These are phyloP conservation scores for Cordyceps cicadae DNA, from an alignment of 2,329 filamentous ascomycete species.

Conservation along the genomic window DNA sequence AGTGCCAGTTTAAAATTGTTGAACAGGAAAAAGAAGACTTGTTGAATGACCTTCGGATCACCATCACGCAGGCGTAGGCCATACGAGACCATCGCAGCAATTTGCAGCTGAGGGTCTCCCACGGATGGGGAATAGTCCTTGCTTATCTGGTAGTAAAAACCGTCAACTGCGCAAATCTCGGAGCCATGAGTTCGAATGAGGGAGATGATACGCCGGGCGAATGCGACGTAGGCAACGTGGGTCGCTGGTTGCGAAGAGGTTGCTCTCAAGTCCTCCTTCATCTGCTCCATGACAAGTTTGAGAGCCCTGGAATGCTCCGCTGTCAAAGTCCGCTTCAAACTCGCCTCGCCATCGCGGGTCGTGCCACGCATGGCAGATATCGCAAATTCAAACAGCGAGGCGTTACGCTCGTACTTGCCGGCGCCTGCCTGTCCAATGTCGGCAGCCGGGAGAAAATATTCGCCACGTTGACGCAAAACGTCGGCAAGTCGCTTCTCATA, in stretches of 20 bases:
- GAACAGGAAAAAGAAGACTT: slow-evolving; percentile 49
- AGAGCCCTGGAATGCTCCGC: slow-evolving; percentile 36
- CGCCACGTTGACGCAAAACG: slow-evolving; percentile 32
- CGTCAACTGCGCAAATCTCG: slow-evolving; percentile 45
- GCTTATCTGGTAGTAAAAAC: slow-evolving; percentile 49
- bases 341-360: slow-evolving; percentile 31
- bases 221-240: slow-evolving; percentile 41
- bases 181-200: slow-evolving; percentile 46
- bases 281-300: slow-evolving; percentile 42
- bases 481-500: slow-evolving; percentile 32
- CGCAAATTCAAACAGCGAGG: slow-evolving; percentile 40
- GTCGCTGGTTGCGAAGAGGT: slow-evolving; percentile 27
- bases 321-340: slow-evolving; percentile 28
- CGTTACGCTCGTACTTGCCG: slow-evolving; percentile 41
- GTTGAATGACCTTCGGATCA: slow-evolving; percentile 37
- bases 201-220: slow-evolving; percentile 43
- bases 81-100: slow-evolving; percentile 47
- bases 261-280: slow-evolving; percentile 40
- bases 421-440: slow-evolving; percentile 27
- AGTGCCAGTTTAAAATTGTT: slow-evolving; percentile 50
- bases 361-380: slow-evolving; percentile 43
- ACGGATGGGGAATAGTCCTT: slow-evolving; percentile 46
- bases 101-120: slow-evolving; percentile 48
- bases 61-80: slow-evolving; percentile 46
- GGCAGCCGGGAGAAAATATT: slow-evolving; percentile 35